A percentile compares a stretch with the other conserved stretches of the same genome.
Conservation (phyloP, 1,139 yeast species). For the Lodderomyces oxycetoniae region DNA sequence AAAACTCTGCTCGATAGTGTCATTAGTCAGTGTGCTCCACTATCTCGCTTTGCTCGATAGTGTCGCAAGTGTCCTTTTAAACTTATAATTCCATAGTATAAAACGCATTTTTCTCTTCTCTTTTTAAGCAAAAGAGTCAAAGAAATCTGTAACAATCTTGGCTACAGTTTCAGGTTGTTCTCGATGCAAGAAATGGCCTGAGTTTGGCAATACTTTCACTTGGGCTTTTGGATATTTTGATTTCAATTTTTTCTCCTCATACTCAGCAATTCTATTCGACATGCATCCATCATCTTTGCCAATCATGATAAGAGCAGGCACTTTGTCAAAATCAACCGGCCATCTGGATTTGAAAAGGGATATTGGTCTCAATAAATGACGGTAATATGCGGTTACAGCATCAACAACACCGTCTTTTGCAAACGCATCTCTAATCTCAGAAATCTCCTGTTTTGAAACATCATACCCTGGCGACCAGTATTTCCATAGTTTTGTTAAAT, state of each 20-base stretch:
- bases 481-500: constrained; percentile 34
- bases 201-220: constrained; percentile 27
- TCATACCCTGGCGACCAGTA: constrained; percentile 44
- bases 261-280: constrained; percentile 25
- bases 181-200: constrained; percentile 43
- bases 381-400: constrained; percentile 40
- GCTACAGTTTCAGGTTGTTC: constrained; percentile 35
- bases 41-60: too few species aligned
- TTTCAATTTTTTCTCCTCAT: constrained; percentile 23
- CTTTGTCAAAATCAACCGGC: constrained; percentile 33
- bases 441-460: constrained; percentile 25
- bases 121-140: constrained; percentile 13
- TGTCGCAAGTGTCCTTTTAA: too few species aligned
- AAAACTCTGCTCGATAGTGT: too few species aligned
- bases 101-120: neutral
- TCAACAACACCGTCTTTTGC: constrained; percentile 28
- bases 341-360: constrained; percentile 23
- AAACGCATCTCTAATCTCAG: constrained; percentile 26
- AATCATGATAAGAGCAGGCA: constrained; percentile 37
- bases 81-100: neutral
- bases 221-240: constrained; percentile 19
- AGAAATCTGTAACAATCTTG: constrained; percentile 27
- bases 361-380: constrained; percentile 27
- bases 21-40: too few species aligned
- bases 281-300: constrained; percentile 42